Evolutionary conservation across 208 protist genomes (phyloP).

Genomic region (Trypanosoma brucei): DNA sequence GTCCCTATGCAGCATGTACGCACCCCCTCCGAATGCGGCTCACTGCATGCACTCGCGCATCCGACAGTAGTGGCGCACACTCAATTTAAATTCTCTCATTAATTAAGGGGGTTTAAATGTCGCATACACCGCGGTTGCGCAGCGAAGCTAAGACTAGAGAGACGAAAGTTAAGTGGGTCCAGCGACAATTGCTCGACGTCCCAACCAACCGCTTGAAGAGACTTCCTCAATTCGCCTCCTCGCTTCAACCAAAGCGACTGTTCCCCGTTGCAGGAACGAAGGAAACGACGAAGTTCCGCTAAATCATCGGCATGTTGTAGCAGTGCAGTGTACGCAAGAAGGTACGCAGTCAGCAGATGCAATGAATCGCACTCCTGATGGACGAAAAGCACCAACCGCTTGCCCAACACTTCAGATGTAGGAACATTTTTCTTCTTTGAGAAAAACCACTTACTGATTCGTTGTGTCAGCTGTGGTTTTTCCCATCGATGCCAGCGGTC

Average conservation of each 20-base stretch:
- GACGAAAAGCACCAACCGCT: conserved; percentile 58
- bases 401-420: neutral
- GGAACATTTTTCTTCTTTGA: neutral
- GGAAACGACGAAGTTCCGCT: conserved; percentile 42
- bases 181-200: conserved; percentile 62
- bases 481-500: conserved; percentile 52
- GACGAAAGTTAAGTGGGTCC: conserved; percentile 60
- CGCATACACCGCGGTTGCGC: conserved; percentile 7
- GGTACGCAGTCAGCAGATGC: conserved; percentile 65
- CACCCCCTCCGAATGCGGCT: too few relatives aligned
- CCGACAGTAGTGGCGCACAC: too few relatives aligned
- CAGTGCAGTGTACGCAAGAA: conserved; percentile 64
- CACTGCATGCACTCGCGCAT: too few relatives aligned
- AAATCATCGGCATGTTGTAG: conserved; percentile 41
- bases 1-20: too few relatives aligned
- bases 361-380: conserved; percentile 53
- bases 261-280: conserved; percentile 42
- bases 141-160: conserved; percentile 41
- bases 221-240: conserved; percentile 25
- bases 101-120: neutral
- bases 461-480: conserved; percentile 18
- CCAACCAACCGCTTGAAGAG: conserved; percentile 48
- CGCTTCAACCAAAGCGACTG: conserved; percentile 37
- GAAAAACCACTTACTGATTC: conserved; percentile 8
- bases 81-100: too few relatives aligned